Evolutionary conservation across 305 asterid species (phyloP), one percentile per base, ranked within the genome.

Genomic region (Fraxinus ornus): DNA sequence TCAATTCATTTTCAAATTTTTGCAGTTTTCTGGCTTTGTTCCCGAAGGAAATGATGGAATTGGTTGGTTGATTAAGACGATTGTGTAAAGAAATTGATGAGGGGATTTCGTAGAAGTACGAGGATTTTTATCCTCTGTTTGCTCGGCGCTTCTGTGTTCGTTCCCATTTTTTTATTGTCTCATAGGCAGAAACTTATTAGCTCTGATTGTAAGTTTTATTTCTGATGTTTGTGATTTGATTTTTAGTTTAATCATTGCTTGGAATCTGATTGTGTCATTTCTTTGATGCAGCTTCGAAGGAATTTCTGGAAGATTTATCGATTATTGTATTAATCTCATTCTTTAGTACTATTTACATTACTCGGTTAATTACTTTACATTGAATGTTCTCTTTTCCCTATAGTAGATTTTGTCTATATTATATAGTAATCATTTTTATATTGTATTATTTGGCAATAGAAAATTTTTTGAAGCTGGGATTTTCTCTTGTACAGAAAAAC

Each of bases 121-220:
- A 92, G 97, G 94, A 90, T 90, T 85, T 86, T 87, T 84, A 89
- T 95, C 98, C 97, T 95, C 93, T 89, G 87, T 74, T 87, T 93
- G 82, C 95, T 95, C 44, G 83, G 88, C 73, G 83, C 93, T 82
- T 90, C 94, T 44, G 94, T 93, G 52, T 81, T 90, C 30, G 80
- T 91, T 83, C 97, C 97, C 22, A 77, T 93, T 78, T 82, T 91
- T 80, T 78, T 95, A 47, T 92, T 93, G 55, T 92, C 97, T 7
- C 75, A 83, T 70, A 87, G 92, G 83, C 93, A 91, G 87, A 91
- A 88, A 82, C 87, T 87, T 15, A 81, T 88, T 78, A 83, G 86
- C 79, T 84, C 89, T 80, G 92, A 88, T 79, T 93, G 98, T 92
- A 39, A 84, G 84, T 78, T 19, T 13, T 17, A 5, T 26, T 30